Base-by-base conservation (phyloP, 2,329 filamentous ascomycete genomes). In the Microdochium nivale region DNA sequence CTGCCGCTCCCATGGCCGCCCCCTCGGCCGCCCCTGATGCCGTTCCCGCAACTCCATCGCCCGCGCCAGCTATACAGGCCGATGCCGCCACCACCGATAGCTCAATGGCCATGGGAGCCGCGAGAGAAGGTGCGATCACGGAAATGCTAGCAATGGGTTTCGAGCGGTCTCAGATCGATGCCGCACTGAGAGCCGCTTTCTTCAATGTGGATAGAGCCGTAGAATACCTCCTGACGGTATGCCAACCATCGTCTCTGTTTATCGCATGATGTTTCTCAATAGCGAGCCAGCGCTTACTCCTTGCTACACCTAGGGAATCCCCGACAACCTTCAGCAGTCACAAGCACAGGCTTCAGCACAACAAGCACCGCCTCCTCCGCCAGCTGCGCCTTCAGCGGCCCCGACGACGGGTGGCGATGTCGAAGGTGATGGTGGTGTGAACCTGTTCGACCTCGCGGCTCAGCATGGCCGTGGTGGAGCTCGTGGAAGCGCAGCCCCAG, bases 111-210 rank as follows among this genome's bases (percentile, higher is more conserved):
- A 86, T 96, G 74, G 94, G 94, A 50, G 77, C 85, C 55, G 87
- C 92, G 68, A 84, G 90, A 59, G 82, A 88, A 56, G 83, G 85
- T 59, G 90, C 90, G 35, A 86, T 97, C 63, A 80, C 86, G 48
- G 90, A 91, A 66, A 96, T 99, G 90, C 91, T 96, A 72, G 87
- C 86, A 58, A 99, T 99, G 94, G 94, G 94, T 9, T 99, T 99
- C 60, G 83, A 88, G 63, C 81, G 91, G 64, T 76, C 83, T 50
- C 87, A 95, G 65, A 96, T 96, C 59, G 90, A 96, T 61, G 83
- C 87, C 48, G 94, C 94, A 49, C 94, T 99, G 86, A 88, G 92
- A 64, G 94, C 94, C 56, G 94, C 94, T 14, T 99, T 89, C 71
- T 95, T 87, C 78, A 99, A 99, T 73, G 90, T 92, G 14, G 92